These are phyloP conservation scores for Mycena olivaceomarginata DNA, from an alignment of 768 basidiomycete genomes.

Conservation along the genomic window DNA sequence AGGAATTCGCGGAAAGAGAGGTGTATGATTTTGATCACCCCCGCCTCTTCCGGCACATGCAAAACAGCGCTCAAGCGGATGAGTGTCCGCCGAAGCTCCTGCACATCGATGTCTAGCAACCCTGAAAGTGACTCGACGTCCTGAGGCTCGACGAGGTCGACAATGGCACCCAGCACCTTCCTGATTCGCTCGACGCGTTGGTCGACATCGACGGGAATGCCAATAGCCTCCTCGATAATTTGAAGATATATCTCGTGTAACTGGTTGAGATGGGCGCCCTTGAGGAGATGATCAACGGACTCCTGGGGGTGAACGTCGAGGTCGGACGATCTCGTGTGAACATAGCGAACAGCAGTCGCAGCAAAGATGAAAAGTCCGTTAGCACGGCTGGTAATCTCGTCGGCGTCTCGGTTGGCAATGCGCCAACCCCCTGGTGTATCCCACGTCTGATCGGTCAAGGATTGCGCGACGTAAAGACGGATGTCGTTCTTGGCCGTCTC, in stretches of 20 bases:
- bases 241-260: not conserved
- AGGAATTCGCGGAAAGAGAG: constrained; percentile 21
- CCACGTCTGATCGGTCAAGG: not conserved
- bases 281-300: not conserved
- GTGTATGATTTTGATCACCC: constrained; percentile 9
- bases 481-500: not conserved
- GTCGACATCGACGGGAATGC: too few relatives aligned
- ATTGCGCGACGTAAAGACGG: not conserved
- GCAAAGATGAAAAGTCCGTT: not conserved
- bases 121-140: not conserved
- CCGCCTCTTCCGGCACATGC: not conserved
- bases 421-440: not conserved
- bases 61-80: constrained; percentile 10
- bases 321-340: not conserved
- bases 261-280: not conserved
- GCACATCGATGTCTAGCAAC: not conserved
- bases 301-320: not conserved
- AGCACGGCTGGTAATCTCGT: not conserved
- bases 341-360: not conserved
- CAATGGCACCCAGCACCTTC: constrained; percentile 1
- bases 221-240: not conserved
- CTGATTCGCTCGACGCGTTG: too few relatives aligned
- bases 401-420: not conserved
- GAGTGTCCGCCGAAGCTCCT: not conserved
- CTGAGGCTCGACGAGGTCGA: not conserved